Evolutionary conservation across 2,329 filamentous ascomycete species (phyloP).

Genomic region (Cyphellophora attinorum): DNA sequence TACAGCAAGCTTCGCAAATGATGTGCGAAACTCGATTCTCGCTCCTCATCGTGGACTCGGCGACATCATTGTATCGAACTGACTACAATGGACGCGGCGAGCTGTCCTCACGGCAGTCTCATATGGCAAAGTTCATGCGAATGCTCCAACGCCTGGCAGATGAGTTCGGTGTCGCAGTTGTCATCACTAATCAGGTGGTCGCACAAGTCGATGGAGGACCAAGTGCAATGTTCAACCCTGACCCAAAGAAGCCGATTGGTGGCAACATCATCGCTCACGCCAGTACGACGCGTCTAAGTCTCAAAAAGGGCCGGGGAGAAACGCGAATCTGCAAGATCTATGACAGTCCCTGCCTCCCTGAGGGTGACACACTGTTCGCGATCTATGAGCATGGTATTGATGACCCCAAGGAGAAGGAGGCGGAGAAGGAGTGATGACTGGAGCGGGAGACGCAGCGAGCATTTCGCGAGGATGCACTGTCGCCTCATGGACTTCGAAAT

Average conservation of each 20-base stretch:
- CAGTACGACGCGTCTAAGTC: slow-evolving; percentile 82
- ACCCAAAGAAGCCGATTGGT: slow-evolving; percentile 97
- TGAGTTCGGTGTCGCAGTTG: slow-evolving; percentile 90
- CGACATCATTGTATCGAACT: slow-evolving; percentile 88
- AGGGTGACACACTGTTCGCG: slow-evolving; percentile 92
- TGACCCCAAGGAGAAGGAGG: slow-evolving; percentile 88
- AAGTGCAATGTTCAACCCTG: slow-evolving; percentile 96
- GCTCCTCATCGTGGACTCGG: slow-evolving; percentile 88
- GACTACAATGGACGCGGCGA: slow-evolving; percentile 97
- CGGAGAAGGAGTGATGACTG: slow-evolving; percentile 63
- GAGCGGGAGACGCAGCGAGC: background rate
- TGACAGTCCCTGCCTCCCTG: slow-evolving; percentile 91
- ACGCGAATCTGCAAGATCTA: slow-evolving; percentile 99
- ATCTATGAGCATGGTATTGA: slow-evolving; percentile 96
- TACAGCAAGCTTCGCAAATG: slow-evolving; percentile 94
- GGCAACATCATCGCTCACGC: slow-evolving; percentile 98
- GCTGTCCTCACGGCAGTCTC: slow-evolving; percentile 74
- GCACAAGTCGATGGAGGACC: slow-evolving; percentile 96
- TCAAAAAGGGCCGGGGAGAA: slow-evolving; percentile 93
- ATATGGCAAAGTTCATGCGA: slow-evolving; percentile 40
- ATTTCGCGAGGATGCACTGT: background rate
- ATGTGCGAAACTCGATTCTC: slow-evolving; percentile 99
- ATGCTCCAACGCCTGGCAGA: slow-evolving; percentile 45
- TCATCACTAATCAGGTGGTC: slow-evolving; percentile 98
- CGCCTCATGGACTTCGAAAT: no score